Percentiles rank a stretch among this genome's conserved stretches.
phyloP scores from a whole-genome alignment of 306 rosid genomes.

The Comarum palustre region DNA sequence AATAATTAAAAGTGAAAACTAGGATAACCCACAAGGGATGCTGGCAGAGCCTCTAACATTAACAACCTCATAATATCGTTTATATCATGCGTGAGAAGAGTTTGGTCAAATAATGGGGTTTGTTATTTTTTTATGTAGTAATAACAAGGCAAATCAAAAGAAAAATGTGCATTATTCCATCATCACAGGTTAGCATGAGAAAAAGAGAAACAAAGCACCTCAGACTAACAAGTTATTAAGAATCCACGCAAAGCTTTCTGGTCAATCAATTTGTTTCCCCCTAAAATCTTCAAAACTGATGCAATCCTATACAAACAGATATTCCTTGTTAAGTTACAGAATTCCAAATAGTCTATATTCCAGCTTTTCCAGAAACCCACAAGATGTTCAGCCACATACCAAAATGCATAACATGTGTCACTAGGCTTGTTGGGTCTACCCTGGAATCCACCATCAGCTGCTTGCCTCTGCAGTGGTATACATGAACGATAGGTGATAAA shows the following conservation, averaged over 20 bases:
- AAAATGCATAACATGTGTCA: conserved; percentile 89
- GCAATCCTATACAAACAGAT: conserved; percentile 63
- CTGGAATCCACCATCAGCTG: conserved; percentile 83
- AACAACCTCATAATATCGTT: not conserved
- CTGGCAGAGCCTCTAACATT: conserved; percentile 1
- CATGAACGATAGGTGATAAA: conserved; percentile 11
- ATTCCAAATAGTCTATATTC: conserved; percentile 10
- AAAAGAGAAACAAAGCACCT: conserved; percentile 48
- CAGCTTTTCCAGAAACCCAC: not conserved
- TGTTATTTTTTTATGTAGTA: too few relatives aligned
- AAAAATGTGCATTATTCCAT: not conserved
- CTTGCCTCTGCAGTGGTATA: conserved; percentile 62
- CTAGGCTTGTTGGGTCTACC: conserved; percentile 87
- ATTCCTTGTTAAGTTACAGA: conserved; percentile 28
- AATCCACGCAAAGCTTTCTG: conserved; percentile 54
- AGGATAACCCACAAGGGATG: not conserved
- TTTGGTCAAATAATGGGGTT: conserved; percentile 2
- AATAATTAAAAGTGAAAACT: not conserved
- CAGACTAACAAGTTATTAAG: conserved; percentile 66
- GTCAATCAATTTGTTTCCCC: conserved; percentile 61
- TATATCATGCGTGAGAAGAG: not conserved
- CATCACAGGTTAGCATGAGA: not conserved
- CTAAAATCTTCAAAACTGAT: conserved; percentile 64
- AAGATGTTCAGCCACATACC: conserved; percentile 46
- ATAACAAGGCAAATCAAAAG: not conserved